Conservation (phyloP, 169 alveolate species). For the Plasmodium blacklocki region DNA sequence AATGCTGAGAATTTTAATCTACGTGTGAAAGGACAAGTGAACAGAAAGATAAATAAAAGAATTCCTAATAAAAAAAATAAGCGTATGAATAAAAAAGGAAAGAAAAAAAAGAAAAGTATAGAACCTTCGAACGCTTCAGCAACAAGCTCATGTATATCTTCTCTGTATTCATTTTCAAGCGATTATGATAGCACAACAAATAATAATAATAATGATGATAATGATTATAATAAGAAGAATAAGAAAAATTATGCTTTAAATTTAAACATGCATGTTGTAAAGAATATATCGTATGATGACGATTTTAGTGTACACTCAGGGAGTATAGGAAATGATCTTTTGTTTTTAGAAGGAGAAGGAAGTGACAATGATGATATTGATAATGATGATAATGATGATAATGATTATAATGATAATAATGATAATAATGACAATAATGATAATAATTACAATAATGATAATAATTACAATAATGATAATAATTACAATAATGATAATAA, state of each 20-base stretch:
- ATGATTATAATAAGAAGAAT: background rate
- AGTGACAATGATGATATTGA: background rate
- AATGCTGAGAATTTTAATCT: too few relatives aligned
- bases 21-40: background rate
- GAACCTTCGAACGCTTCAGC: constrained; percentile 2
- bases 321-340: constrained; percentile 21
- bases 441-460: background rate
- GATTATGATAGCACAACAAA: constrained; percentile 12
- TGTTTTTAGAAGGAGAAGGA: constrained; percentile 13
- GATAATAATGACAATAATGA: background rate
- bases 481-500: background rate
- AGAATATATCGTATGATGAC: constrained; percentile 31
- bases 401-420: background rate
- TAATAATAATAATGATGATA: constrained; percentile 1
- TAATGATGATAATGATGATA: background rate
- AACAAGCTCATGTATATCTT: constrained; percentile 25
- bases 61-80: background rate
- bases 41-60: background rate
- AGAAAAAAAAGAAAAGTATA: constrained; percentile 1
- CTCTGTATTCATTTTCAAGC: constrained; percentile 47
- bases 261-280: background rate
- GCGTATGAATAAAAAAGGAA: background rate
- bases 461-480: background rate
- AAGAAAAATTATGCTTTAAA: background rate
- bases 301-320: constrained; percentile 61